Conservation (phyloP, 768 basidiomycete genomes). For the Mycena capillaripes region DNA sequence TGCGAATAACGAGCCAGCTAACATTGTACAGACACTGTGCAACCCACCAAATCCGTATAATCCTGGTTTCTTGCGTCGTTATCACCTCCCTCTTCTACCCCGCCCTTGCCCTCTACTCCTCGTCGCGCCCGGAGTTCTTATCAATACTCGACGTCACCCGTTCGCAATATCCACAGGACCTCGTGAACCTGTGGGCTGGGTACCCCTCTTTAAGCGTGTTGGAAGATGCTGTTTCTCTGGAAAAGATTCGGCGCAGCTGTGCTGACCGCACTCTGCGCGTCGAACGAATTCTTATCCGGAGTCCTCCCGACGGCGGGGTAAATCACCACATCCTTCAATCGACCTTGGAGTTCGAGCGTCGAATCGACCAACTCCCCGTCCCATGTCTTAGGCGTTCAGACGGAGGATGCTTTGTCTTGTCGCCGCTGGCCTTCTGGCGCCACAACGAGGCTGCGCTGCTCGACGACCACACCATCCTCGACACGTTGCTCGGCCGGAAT, state of each 20-base stretch:
- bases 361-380: conserved; percentile 60
- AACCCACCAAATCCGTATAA: conserved; percentile 90
- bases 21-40: conserved; percentile 80
- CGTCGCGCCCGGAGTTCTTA: conserved; percentile 75
- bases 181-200: conserved; percentile 80
- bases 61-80: conserved; percentile 88
- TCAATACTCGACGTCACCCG: conserved; percentile 75
- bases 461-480: conserved; percentile 69
- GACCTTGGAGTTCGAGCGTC: conserved; percentile 75
- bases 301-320: conserved; percentile 66
- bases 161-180: conserved; percentile 70
- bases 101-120: conserved; percentile 87
- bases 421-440: conserved; percentile 83
- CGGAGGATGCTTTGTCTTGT: conserved; percentile 77
- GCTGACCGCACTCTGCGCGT: conserved; percentile 79
- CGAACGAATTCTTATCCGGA: conserved; percentile 82
- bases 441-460: conserved; percentile 68
- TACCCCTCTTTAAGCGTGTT: conserved; percentile 73
- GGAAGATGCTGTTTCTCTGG: conserved; percentile 77
- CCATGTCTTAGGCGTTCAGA: conserved; percentile 68
- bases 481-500: conserved; percentile 69
- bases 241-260: conserved; percentile 65
- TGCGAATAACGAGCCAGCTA: conserved; percentile 30
- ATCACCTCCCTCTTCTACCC: conserved; percentile 93
- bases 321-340: conserved; percentile 73